These are phyloP conservation scores for Zygnema circumcarinatum DNA, from an alignment of 139 green algal genomes.

Conservation along the genomic window DNA sequence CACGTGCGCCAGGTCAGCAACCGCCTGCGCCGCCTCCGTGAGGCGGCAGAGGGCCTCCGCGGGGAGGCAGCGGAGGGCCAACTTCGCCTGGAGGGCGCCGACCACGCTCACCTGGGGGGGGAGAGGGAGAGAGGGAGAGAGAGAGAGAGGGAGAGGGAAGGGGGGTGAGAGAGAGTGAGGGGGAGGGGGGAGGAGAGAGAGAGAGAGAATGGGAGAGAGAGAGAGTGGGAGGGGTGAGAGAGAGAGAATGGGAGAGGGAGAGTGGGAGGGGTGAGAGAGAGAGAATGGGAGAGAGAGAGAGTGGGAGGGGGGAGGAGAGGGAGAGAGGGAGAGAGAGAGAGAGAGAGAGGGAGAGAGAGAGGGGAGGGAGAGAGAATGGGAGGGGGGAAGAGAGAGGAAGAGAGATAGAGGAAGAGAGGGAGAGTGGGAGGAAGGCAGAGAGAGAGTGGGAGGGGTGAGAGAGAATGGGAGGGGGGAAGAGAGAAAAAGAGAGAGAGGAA, in stretches of 20 bases:
- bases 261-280: no score
- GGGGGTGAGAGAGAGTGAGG: neutral
- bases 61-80: conserved; percentile 59
- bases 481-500: neutral
- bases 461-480: neutral
- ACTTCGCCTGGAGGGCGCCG: conserved; percentile 60
- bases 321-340: no score
- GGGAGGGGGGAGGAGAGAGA: neutral
- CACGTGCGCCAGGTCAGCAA: conserved; percentile 59
- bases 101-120: conserved; percentile 43
- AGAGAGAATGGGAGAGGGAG: no score
- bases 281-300: no score
- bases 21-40: conserved; percentile 42
- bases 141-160: neutral
- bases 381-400: no score
- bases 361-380: no score
- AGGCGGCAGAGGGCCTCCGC: conserved; percentile 38
- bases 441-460: no score
- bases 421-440: no score
- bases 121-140: neutral
- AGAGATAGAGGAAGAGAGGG: no score
- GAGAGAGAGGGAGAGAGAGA: no score
- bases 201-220: neutral
- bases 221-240: no score
- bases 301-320: no score